These are phyloP conservation scores for Datura wrightii DNA, from an alignment of 257 asterid genomes.

Conservation along the genomic window DNA sequence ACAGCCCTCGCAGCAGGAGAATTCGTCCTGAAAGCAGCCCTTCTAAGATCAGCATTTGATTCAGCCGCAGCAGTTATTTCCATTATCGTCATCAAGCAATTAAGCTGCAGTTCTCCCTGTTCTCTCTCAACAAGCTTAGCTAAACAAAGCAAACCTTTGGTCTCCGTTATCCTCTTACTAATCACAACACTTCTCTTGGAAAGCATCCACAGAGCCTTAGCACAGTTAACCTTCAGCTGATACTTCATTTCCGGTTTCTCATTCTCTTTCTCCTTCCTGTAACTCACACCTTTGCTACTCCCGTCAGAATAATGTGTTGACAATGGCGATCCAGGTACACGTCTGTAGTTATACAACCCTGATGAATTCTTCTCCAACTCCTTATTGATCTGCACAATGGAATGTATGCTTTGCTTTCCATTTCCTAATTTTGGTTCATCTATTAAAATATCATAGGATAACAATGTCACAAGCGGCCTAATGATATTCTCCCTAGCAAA, in stretches of 20 bases:
- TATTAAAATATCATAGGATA: conserved; percentile 61
- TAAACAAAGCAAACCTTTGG: conserved; percentile 80
- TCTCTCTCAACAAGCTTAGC: conserved; percentile 79
- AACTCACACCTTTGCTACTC: conserved; percentile 51
- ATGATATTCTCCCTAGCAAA: conserved; percentile 83
- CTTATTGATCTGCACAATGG: conserved; percentile 71
- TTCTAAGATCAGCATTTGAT: conserved; percentile 65
- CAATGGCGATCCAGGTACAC: conserved; percentile 48
- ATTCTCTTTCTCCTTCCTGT: conserved; percentile 65
- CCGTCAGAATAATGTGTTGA: conserved; percentile 56
- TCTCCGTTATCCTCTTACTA: conserved; percentile 71
- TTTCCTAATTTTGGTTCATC: conserved; percentile 56
- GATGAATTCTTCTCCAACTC: conserved; percentile 60
- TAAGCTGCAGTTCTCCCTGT: conserved; percentile 61
- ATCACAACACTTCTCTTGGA: conserved; percentile 65
- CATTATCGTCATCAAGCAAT: conserved; percentile 74
- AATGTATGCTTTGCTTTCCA: conserved; percentile 60
- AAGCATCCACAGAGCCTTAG: conserved; percentile 85
- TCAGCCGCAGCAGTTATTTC: conserved; percentile 83
- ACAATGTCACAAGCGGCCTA: conserved; percentile 72
- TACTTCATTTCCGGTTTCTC: conserved; percentile 74
- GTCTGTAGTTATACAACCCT: conserved; percentile 40
- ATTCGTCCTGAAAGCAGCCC: conserved; percentile 74
- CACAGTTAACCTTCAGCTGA: conserved; percentile 60
- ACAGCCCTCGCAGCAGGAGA: conserved; percentile 85